Percentiles rank a stretch among this genome's conserved stretches.
Evolutionary conservation across 306 rosid genomes (phyloP).

Genomic region (Herpetospermum pedunculosum): DNA sequence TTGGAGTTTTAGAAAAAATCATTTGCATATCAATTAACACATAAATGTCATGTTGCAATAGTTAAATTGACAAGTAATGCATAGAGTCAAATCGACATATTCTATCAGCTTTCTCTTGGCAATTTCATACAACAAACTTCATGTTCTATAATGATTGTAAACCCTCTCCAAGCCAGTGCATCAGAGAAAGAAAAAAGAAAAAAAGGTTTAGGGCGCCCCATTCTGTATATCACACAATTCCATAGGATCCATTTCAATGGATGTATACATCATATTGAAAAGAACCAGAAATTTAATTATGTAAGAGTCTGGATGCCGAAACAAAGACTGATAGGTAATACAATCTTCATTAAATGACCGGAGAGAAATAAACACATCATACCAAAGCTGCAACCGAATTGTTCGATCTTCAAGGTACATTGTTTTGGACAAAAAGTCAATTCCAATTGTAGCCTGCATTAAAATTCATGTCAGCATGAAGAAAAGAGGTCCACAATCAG

Average conservation of each 20-base stretch:
- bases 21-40: neutral
- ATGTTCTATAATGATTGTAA: neutral
- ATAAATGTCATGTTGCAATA: neutral
- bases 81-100: neutral
- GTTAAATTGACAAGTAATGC: neutral
- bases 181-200: neutral
- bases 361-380: slow-evolving; percentile 18
- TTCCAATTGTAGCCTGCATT: slow-evolving; percentile 93
- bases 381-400: slow-evolving; percentile 99
- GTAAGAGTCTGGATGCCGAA: neutral
- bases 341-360: neutral
- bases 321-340: neutral
- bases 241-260: neutral
- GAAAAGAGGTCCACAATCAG: neutral
- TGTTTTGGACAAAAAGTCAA: slow-evolving; percentile 91
- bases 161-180: neutral
- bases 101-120: neutral
- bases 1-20: slow-evolving; percentile 7
- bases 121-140: neutral
- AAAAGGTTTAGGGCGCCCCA: neutral
- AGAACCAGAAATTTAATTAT: neutral
- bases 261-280: neutral
- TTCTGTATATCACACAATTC: neutral
- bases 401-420: slow-evolving; percentile 99
- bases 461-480: slow-evolving; percentile 11